Percentiles rank a stretch among this genome's conserved stretches.
These are phyloP conservation scores for Lachancea fermentati DNA, from an alignment of 805 yeast genomes.

Conservation along the genomic window DNA sequence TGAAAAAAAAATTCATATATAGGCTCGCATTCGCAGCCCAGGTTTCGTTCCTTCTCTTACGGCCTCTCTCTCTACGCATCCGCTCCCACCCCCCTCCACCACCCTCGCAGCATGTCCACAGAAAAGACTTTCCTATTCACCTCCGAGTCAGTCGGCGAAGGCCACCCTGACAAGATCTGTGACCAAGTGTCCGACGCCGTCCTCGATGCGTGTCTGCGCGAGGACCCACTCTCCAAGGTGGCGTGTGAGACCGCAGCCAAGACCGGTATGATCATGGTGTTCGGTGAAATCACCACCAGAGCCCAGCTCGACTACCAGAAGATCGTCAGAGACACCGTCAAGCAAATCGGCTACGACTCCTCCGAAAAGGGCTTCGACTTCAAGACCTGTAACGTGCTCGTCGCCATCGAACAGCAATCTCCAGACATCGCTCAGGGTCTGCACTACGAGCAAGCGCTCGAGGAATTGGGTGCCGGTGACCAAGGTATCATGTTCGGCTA, in stretches of 20 bases:
- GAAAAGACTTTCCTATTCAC: slow-evolving; percentile 54
- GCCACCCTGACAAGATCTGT: slow-evolving; percentile 94
- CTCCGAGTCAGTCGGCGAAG: slow-evolving; percentile 90
- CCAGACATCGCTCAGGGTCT: slow-evolving; percentile 99
- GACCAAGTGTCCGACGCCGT: slow-evolving; percentile 99
- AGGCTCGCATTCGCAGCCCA: neutral
- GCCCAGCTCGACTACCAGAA: slow-evolving; percentile 95
- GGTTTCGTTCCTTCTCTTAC: neutral
- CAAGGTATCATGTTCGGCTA: slow-evolving; percentile 99
- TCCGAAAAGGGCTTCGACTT: slow-evolving; percentile 97
- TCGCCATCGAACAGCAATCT: slow-evolving; percentile 98
- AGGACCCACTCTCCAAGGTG: slow-evolving; percentile 95
- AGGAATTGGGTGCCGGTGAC: slow-evolving; percentile 99
- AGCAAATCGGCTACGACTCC: slow-evolving; percentile 95
- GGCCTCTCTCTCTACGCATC: neutral
- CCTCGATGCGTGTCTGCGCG: slow-evolving; percentile 92
- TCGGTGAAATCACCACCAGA: slow-evolving; percentile 98
- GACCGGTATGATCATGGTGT: slow-evolving; percentile 99
- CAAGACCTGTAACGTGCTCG: slow-evolving; percentile 98
- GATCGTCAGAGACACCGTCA: slow-evolving; percentile 95
- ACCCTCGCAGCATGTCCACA: slow-evolving; percentile 4
- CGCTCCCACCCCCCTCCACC: slow-evolving; percentile 1
- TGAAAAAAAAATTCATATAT: neutral
- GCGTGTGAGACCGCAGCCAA: slow-evolving; percentile 99
- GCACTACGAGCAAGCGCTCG: slow-evolving; percentile 92